A percentile compares a stretch with the other conserved stretches of the same genome.
Evolutionary conservation across 352 stramenopile genomes (phyloP).

Genomic region (Blastocystis sp.): DNA sequence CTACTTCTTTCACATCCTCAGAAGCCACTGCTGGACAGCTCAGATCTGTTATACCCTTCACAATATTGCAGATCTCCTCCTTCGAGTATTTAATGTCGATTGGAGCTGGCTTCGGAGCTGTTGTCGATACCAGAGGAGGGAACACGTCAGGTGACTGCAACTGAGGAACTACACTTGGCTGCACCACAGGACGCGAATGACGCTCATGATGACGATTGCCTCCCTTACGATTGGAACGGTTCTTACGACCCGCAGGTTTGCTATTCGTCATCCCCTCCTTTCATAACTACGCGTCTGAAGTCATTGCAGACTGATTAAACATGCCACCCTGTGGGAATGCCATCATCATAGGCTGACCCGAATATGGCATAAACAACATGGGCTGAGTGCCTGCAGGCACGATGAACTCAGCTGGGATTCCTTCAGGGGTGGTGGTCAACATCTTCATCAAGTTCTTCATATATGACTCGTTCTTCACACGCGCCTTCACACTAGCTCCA

Average conservation of each 20-base stretch:
- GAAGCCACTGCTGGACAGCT: background rate
- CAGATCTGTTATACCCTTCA: constrained; percentile 39
- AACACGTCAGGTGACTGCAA: constrained; percentile 27
- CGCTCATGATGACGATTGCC: background rate
- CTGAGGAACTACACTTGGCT: constrained; percentile 10
- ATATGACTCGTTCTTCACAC: constrained; percentile 57
- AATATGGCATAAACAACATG: constrained; percentile 22
- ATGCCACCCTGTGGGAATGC: background rate
- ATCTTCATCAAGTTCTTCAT: constrained; percentile 50
- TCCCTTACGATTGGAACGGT: background rate
- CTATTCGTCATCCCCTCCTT: background rate
- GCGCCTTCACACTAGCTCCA: constrained; percentile 21
- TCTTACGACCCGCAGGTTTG: background rate
- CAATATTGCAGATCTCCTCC: constrained; percentile 38
- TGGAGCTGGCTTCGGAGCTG: background rate
- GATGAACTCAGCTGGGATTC: constrained; percentile 15
- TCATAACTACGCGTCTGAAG: background rate
- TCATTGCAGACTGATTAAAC: background rate
- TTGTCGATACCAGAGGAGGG: constrained; percentile 44
- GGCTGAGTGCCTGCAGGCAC: constrained; percentile 1
- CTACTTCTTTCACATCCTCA: background rate
- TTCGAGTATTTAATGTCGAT: constrained; percentile 8
- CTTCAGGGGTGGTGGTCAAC: background rate
- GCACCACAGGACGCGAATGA: background rate
- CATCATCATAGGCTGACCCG: constrained; percentile 30